phyloP scores from a whole-genome alignment of 225 moss, liverwort and hornwort species.

The Antitrichia curtipendula region DNA sequence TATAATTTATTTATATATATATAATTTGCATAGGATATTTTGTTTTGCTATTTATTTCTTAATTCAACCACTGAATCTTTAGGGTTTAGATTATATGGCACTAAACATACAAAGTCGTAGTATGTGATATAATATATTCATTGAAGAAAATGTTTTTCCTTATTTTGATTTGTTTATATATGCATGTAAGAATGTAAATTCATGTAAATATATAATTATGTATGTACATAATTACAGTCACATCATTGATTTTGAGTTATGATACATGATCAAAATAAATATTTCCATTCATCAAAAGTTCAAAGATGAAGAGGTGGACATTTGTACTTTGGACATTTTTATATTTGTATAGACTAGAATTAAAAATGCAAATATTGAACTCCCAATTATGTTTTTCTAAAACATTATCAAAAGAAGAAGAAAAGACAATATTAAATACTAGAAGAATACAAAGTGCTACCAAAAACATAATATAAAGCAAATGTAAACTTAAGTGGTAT shows the following conservation, averaged over 20 bases:
- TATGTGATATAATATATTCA: not conserved
- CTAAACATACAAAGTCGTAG: not conserved
- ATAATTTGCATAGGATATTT: not conserved
- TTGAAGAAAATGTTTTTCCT: not conserved
- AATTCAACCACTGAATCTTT: not conserved
- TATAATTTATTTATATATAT: too few species aligned
- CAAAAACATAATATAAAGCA: not conserved
- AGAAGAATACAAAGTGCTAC: rapidly evolving
- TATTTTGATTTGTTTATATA: not conserved
- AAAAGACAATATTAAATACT: rapidly evolving
- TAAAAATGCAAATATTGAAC: not conserved
- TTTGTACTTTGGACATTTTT: too few species aligned
- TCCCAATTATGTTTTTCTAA: not conserved
- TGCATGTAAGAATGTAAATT: too few species aligned
- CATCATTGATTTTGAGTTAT: not conserved
- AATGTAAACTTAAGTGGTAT: not conserved
- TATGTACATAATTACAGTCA: too few species aligned
- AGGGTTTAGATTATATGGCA: not conserved
- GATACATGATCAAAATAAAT: not conserved
- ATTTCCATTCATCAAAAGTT: too few species aligned
- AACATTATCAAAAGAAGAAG: not conserved
- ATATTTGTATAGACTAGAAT: not conserved
- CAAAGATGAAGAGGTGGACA: too few species aligned
- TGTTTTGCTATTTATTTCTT: not conserved
- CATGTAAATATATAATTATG: too few species aligned